These are phyloP conservation scores for Fomitopsis palustris DNA, from an alignment of 1,284 basidiomycete genomes.

Conservation along the genomic window DNA sequence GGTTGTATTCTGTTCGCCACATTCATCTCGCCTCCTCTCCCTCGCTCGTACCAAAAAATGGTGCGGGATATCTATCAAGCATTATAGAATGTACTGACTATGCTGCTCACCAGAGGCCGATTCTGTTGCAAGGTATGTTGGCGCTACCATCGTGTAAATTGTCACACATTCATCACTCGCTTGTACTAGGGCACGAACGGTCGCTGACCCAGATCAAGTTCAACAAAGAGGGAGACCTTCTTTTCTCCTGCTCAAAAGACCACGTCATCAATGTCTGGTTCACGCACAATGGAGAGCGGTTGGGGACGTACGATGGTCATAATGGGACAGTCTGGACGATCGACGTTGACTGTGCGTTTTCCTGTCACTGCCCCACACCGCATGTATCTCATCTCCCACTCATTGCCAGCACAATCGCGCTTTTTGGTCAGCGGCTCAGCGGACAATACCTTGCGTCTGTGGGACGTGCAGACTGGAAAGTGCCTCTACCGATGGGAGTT, in stretches of 20 bases:
- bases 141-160: neutral
- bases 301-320: conserved; percentile 96
- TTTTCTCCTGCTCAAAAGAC: conserved; percentile 97
- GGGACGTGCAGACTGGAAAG: conserved; percentile 89
- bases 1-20: neutral
- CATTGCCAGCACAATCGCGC: conserved; percentile 70
- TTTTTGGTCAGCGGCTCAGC: conserved; percentile 87
- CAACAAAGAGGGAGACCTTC: conserved; percentile 93
- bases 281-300: conserved; percentile 96
- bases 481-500: conserved; percentile 96
- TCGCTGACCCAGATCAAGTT: conserved; percentile 97
- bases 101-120: conserved; percentile 26
- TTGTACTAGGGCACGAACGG: conserved; percentile 84
- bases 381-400: neutral
- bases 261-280: conserved; percentile 96
- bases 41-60: conserved; percentile 21
- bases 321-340: conserved; percentile 98
- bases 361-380: conserved; percentile 5
- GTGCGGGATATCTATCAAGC: conserved; percentile 10
- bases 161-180: neutral
- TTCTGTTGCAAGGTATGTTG: conserved; percentile 30
- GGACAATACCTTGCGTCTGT: conserved; percentile 92
- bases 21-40: neutral
- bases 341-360: conserved; percentile 86
- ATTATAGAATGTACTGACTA: neutral